A percentile compares a stretch with the other conserved stretches of the same genome.
These are phyloP conservation scores for Limnomonas spitsbergensis DNA, from an alignment of 139 green algal species.

Conservation along the genomic window DNA sequence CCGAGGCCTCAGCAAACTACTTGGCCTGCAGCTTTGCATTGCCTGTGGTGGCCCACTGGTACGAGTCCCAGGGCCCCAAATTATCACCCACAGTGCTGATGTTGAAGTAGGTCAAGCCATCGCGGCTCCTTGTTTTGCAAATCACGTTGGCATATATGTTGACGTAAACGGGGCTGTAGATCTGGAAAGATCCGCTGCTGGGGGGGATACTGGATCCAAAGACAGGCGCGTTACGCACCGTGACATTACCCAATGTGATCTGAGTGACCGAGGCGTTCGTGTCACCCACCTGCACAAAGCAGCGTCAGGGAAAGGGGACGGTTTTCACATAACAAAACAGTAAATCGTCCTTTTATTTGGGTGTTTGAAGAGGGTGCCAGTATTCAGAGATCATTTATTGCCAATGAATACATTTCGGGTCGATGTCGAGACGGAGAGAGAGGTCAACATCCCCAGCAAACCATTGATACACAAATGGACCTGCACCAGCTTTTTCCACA, in stretches of 20 bases:
- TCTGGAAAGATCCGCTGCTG: too few species aligned
- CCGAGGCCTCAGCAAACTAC: too few species aligned
- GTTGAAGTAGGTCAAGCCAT: background rate
- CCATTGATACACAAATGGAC: too few species aligned
- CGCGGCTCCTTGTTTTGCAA: background rate
- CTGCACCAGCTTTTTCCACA: too few species aligned
- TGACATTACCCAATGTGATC: background rate
- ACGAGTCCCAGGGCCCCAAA: background rate
- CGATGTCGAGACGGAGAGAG: too few species aligned
- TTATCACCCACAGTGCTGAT: background rate
- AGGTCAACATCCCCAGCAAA: too few species aligned
- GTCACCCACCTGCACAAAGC: background rate
- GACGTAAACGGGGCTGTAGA: background rate
- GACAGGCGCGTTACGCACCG: background rate
- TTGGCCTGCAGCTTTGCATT: too few species aligned
- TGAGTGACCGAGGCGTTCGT: background rate
- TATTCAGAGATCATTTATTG: background rate
- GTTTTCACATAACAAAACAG: background rate
- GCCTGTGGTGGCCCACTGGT: too few species aligned
- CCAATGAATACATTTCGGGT: background rate
- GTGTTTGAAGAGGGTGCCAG: too few species aligned
- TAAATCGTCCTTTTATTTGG: too few species aligned
- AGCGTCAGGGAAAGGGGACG: background rate
- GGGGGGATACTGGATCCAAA: too few species aligned
- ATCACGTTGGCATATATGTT: conserved; percentile 1